Conservation (phyloP, 208 protist species). For the Endotrypanum monterogeii region DNA sequence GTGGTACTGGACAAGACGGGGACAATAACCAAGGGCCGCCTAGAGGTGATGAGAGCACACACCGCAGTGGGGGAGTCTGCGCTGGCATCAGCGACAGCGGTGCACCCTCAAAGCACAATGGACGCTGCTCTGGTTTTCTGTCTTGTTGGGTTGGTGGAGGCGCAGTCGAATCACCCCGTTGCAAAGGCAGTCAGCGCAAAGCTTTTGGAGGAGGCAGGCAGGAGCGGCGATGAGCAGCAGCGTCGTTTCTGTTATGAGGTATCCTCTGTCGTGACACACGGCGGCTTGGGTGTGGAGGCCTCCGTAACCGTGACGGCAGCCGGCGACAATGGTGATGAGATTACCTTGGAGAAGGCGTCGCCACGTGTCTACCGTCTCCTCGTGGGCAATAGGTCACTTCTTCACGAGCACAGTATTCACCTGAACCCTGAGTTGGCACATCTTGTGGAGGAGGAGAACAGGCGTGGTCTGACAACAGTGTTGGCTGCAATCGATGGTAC, state of each 20-base stretch:
- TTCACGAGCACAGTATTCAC: constrained; percentile 37
- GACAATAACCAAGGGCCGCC: constrained; percentile 95
- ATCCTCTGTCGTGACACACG: constrained; percentile 41
- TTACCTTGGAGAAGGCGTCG: background rate
- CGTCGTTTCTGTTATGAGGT: constrained; percentile 28
- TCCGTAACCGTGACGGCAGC: constrained; percentile 24
- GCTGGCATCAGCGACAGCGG: background rate
- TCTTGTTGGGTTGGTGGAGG: constrained; percentile 59
- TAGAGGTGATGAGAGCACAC: constrained; percentile 63
- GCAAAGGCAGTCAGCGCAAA: constrained; percentile 73
- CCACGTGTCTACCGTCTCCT: constrained; percentile 44
- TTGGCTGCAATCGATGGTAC: constrained; percentile 75
- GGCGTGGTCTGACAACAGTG: constrained; percentile 63
- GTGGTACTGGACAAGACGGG: constrained; percentile 98
- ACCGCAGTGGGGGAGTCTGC: background rate
- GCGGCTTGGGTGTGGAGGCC: constrained; percentile 59
- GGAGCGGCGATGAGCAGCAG: constrained; percentile 1
- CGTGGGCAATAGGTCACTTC: constrained; percentile 75
- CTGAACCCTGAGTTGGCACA: constrained; percentile 30
- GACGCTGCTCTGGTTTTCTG: constrained; percentile 17
- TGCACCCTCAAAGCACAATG: background rate
- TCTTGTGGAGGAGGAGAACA: constrained; percentile 34
- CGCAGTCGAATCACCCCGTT: constrained; percentile 86
- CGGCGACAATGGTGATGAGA: background rate
- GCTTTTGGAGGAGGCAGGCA: constrained; percentile 15